These are phyloP conservation scores for Tritrichomonas foetus DNA, from an alignment of 208 protist species.

Conservation along the genomic window DNA sequence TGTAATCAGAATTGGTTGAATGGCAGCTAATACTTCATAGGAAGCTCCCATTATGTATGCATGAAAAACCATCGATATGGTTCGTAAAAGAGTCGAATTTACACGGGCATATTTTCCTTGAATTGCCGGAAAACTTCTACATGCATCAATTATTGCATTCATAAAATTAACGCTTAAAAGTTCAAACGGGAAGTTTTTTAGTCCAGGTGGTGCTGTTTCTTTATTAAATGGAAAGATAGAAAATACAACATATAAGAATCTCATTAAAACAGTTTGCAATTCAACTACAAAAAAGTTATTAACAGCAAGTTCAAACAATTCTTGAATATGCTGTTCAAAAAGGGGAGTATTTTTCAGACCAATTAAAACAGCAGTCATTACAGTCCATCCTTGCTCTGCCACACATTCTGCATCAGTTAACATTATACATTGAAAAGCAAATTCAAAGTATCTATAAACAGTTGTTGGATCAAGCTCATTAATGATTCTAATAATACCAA, in stretches of 20 bases:
- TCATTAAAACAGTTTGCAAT: background rate
- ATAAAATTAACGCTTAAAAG: background rate
- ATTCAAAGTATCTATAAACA: background rate
- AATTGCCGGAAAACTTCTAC: background rate
- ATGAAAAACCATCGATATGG: background rate
- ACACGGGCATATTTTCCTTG: background rate
- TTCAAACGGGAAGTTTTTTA: background rate
- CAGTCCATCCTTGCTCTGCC: background rate
- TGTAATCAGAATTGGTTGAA: background rate
- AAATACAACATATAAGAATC: background rate
- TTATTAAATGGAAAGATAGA: background rate
- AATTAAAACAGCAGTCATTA: background rate
- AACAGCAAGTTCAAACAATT: background rate
- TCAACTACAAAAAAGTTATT: background rate
- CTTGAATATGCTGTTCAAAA: background rate
- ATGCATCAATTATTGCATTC: background rate
- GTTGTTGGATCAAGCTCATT: background rate
- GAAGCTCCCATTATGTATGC: background rate
- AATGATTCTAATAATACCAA: background rate
- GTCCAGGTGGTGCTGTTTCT: background rate
- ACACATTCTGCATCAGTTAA: background rate
- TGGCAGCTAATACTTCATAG: background rate
- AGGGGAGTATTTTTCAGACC: background rate
- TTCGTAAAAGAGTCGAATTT: background rate
- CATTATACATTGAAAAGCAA: background rate